These are phyloP conservation scores for Avena sativa DNA, from an alignment of 176 grass and related monocot species.

Conservation along the genomic window DNA sequence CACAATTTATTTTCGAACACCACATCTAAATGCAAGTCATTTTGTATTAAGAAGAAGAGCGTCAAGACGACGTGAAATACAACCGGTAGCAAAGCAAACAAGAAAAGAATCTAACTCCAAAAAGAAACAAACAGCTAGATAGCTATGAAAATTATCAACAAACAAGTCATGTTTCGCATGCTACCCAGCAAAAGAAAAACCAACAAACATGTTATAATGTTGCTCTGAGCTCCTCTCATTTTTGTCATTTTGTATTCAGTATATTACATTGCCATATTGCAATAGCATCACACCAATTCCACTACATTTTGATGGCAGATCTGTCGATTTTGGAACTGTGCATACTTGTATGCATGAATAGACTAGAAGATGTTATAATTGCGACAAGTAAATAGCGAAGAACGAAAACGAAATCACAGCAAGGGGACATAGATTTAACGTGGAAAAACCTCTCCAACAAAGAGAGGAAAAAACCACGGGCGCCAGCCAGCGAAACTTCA, in stretches of 20 bases:
- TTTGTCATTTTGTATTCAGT: not conserved
- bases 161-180: not conserved
- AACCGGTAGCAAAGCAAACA: not conserved
- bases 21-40: not conserved
- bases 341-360: constrained; percentile 92
- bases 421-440: too few relatives aligned
- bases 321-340: constrained; percentile 89
- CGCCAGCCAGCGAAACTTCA: too few relatives aligned
- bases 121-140: not conserved
- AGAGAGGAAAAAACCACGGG: too few relatives aligned
- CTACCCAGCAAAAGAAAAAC: constrained; percentile 19
- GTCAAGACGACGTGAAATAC: not conserved
- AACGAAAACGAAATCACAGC: too few relatives aligned
- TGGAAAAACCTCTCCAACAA: too few relatives aligned
- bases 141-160: not conserved
- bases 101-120: not conserved
- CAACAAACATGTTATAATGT: not conserved
- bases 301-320: constrained; percentile 56
- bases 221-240: not conserved
- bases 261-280: not conserved
- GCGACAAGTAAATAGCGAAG: too few relatives aligned
- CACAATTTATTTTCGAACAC: not conserved
- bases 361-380: constrained; percentile 53
- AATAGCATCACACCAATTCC: constrained; percentile 19
- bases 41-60: too few relatives aligned